Base-by-base conservation (phyloP, 495 filamentous ascomycete species). In the Neurospora terricola region DNA sequence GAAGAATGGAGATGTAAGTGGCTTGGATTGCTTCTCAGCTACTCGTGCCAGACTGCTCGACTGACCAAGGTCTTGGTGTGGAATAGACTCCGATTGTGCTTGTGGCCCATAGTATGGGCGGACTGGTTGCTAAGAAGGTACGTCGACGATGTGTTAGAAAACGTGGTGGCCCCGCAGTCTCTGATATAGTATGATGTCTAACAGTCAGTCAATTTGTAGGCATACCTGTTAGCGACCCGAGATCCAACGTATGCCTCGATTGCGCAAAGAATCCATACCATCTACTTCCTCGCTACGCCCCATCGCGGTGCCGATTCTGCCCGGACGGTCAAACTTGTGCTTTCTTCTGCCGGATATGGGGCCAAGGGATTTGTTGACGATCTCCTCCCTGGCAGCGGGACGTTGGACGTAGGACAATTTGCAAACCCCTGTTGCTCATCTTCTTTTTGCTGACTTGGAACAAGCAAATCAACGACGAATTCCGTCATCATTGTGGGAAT, bases 401-500 rank as follows among this genome's bases (percentile, higher is more conserved):
- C 71, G 0, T 39, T 77, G 21, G 71, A 76, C 12, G 77, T 77
- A 40, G 14, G 71, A 45, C n/a, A 3, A n/a, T 10, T 2, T 5
- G 11, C 59, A 11, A 8, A n/a, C 10, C 12, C 16, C 14, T 34
- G 23, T 62, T 36, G 74, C 36, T 3, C 4, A 18, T 23, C 30
- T 23, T 21, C 39, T 39, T 27, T 38, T 38, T 70, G 18, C 27
- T 72, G 37, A 66, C 36, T 4, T 38, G 73, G 0, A n/a, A 81
- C 2, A 72, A 86, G 74, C 69, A 73, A 0, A 80, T 87, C 38
- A 87, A 87, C 39, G 85, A 87, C 27, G 79, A 85, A 36, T 87
- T 87, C 74, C 79, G 83, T 10, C 75, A 84, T 42, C 69, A 81
- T 27, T 75, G 79, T 23, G 73, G 71, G 10, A 73, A 78, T 6